Percentiles rank a stretch among this genome's conserved stretches.
Conservation (phyloP, 2,329 filamentous ascomycete species). For the Ceratocystis colombiana region DNA sequence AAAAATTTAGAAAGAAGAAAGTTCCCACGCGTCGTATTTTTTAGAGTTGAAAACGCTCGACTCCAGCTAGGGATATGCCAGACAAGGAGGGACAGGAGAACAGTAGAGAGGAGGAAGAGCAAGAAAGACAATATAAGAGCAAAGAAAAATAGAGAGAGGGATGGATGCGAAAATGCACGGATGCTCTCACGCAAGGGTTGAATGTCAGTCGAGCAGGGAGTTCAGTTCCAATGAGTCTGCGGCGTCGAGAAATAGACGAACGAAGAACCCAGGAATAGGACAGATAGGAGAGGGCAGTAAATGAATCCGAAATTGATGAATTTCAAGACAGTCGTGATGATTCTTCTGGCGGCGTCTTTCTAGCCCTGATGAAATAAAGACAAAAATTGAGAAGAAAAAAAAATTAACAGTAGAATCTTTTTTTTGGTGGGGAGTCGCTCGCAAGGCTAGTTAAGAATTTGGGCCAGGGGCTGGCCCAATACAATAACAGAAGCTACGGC, state of each 20-base stretch:
- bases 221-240: not conserved
- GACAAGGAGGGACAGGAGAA: constrained; percentile 15
- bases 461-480: not conserved
- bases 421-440: constrained; percentile 2
- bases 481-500: not conserved
- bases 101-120: constrained; percentile 12
- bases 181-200: constrained; percentile 24
- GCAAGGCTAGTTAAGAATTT: not conserved
- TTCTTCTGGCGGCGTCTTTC: not conserved
- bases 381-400: not conserved
- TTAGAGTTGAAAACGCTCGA: constrained; percentile 15
- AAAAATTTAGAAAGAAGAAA: constrained; percentile 10
- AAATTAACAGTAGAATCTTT: not conserved
- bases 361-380: not conserved
- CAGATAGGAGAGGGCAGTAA: not conserved
- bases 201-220: constrained; percentile 12
- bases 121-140: constrained; percentile 19
- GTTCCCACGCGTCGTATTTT: constrained; percentile 21
- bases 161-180: constrained; percentile 23
- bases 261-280: not conserved
- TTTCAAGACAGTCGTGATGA: not conserved
- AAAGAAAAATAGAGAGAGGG: constrained; percentile 14
- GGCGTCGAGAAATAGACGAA: not conserved
- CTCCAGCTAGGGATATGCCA: constrained; percentile 14
- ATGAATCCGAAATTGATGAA: constrained; percentile 4